Conservation (phyloP, 2,329 filamentous ascomycete species). For the Xylaria multiplex region DNA sequence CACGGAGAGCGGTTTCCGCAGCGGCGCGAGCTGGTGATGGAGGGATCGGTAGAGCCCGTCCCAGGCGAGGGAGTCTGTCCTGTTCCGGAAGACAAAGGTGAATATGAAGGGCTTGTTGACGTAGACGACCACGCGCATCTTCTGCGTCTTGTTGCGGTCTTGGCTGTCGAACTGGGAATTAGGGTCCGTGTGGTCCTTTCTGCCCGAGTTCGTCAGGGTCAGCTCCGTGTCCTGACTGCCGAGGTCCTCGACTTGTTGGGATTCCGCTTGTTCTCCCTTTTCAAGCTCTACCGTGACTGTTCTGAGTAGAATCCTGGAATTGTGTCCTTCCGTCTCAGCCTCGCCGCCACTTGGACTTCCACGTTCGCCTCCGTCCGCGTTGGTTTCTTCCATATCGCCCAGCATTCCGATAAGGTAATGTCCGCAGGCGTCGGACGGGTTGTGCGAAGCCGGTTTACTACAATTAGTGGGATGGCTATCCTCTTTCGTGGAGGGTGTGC, state of each 20-base stretch:
- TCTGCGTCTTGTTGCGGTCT: conserved; percentile 64
- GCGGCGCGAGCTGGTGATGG: conserved; percentile 68
- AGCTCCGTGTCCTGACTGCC: conserved; percentile 52
- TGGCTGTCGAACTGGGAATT: conserved; percentile 55
- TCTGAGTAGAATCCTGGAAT: conserved; percentile 69
- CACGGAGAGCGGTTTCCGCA: conserved; percentile 64
- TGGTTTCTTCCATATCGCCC: conserved; percentile 67
- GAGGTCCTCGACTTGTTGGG: conserved; percentile 59
- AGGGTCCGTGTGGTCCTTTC: conserved; percentile 37
- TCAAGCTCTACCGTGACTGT: conserved; percentile 75
- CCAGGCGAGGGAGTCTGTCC: conserved; percentile 67
- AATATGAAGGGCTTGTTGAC: conserved; percentile 80
- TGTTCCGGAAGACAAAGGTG: conserved; percentile 74
- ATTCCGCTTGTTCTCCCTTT: conserved; percentile 54
- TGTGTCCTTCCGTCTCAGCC: conserved; percentile 52
- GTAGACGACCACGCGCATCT: conserved; percentile 76
- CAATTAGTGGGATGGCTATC: not conserved
- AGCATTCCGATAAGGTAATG: conserved; percentile 75
- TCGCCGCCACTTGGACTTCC: conserved; percentile 39
- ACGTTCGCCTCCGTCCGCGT: conserved; percentile 48
- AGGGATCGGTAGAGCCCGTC: conserved; percentile 68
- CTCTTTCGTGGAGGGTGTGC: conserved; percentile 5
- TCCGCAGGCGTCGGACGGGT: conserved; percentile 47
- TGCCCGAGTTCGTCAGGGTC: conserved; percentile 31
- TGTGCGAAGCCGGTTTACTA: not conserved